These are phyloP conservation scores for Actinomortierella ambigua DNA, from an alignment of 371 early-diverging fungal species.

Conservation along the genomic window DNA sequence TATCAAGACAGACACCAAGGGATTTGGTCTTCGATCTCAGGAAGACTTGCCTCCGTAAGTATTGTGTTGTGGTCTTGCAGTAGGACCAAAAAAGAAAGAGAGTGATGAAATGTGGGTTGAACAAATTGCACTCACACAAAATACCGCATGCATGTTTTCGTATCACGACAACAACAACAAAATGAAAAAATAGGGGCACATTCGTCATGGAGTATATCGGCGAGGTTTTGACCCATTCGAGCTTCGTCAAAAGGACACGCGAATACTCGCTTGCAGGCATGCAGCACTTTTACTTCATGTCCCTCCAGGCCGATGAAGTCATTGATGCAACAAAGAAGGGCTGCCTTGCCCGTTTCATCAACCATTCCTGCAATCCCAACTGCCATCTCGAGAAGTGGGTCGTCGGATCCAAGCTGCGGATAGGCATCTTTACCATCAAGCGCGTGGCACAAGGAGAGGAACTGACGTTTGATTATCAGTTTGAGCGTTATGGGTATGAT, in stretches of 20 bases:
- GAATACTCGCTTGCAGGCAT: slow-evolving; percentile 82
- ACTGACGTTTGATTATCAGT: slow-evolving; percentile 93
- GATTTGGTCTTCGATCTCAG: slow-evolving; percentile 87
- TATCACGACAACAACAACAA: neutral
- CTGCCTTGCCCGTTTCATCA: slow-evolving; percentile 91
- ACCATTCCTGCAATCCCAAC: slow-evolving; percentile 94
- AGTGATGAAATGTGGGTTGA: neutral
- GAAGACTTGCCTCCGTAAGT: slow-evolving; percentile 67
- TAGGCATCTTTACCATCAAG: slow-evolving; percentile 82
- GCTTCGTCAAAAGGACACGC: slow-evolving; percentile 81
- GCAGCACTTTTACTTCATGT: slow-evolving; percentile 97
- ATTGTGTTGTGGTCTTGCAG: neutral
- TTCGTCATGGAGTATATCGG: slow-evolving; percentile 98
- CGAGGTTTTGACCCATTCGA: slow-evolving; percentile 83
- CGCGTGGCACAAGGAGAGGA: slow-evolving; percentile 79
- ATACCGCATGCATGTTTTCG: neutral
- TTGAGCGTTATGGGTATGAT: slow-evolving; percentile 76
- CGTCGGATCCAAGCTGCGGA: slow-evolving; percentile 75
- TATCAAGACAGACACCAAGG: slow-evolving; percentile 88
- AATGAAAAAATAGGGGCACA: slow-evolving; percentile 36
- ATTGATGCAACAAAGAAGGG: slow-evolving; percentile 94
- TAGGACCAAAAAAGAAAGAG: neutral
- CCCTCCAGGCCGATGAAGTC: slow-evolving; percentile 86
- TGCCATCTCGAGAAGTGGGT: slow-evolving; percentile 90
- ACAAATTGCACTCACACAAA: neutral